phyloP scores from a whole-genome alignment of 371 early-diverging fungal species.

The Coemansia sp. region DNA sequence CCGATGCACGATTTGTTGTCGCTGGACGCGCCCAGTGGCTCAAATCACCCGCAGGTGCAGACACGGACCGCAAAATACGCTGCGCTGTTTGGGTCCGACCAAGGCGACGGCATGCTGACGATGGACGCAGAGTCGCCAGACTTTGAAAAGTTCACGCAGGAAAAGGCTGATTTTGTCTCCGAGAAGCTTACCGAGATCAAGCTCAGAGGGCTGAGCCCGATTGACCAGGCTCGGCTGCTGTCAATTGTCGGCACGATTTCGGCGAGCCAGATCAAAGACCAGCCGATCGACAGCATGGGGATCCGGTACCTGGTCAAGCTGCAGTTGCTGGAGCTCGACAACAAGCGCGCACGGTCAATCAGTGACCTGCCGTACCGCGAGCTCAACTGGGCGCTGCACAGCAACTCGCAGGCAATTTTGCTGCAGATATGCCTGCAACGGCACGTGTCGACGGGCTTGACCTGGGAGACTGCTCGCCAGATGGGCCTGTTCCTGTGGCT shows the following conservation, averaged over 20 bases:
- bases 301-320: slow-evolving; percentile 74
- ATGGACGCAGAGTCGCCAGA: slow-evolving; percentile 14
- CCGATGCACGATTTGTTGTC: slow-evolving; percentile 27
- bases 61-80: slow-evolving; percentile 14
- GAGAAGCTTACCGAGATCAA: slow-evolving; percentile 45
- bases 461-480: slow-evolving; percentile 77
- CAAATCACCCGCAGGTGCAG: neutral
- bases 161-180: slow-evolving; percentile 42
- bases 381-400: slow-evolving; percentile 83
- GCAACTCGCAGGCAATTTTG: slow-evolving; percentile 83
- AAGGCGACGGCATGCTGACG: neutral
- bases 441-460: slow-evolving; percentile 63
- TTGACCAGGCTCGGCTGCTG: slow-evolving; percentile 47
- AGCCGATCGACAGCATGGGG: slow-evolving; percentile 86
- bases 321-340: slow-evolving; percentile 65
- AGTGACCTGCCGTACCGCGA: slow-evolving; percentile 66
- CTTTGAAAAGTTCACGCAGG: slow-evolving; percentile 32
- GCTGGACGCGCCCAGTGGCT: neutral
- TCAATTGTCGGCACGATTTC: slow-evolving; percentile 48
- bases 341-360: slow-evolving; percentile 52
- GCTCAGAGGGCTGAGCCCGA: slow-evolving; percentile 32
- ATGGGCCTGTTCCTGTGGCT: slow-evolving; percentile 89
- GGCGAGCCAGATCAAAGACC: slow-evolving; percentile 33
- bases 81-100: slow-evolving; percentile 11
- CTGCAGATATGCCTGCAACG: slow-evolving; percentile 66